Evolutionary conservation across 306 rosid species (phyloP).

Genomic region (Lotus japonicus): DNA sequence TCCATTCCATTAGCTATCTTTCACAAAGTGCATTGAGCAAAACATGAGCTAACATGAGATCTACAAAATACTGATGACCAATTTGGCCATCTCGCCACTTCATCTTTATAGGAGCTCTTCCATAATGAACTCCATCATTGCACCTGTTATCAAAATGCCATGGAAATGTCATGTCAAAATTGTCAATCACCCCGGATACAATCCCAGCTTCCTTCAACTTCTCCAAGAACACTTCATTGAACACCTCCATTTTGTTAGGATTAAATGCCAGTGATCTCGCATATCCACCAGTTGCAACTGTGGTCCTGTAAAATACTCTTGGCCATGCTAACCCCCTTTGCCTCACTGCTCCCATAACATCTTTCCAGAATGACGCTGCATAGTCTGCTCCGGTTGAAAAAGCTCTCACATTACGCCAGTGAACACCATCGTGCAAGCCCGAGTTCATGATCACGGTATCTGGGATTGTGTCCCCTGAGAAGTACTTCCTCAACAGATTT

Average conservation of each 20-base stretch:
- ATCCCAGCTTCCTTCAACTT: conserved; percentile 59
- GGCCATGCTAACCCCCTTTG: conserved; percentile 59
- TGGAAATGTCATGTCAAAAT: conserved; percentile 85
- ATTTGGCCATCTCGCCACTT: conserved; percentile 81
- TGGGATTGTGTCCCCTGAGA: conserved; percentile 63
- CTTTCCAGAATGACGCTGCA: conserved; percentile 83
- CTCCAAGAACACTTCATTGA: conserved; percentile 60
- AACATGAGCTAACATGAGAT: conserved; percentile 84
- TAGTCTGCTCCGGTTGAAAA: conserved; percentile 56
- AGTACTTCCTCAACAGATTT: conserved; percentile 51
- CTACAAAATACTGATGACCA: conserved; percentile 90
- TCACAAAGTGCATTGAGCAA: conserved; percentile 66
- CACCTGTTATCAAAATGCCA: conserved; percentile 90
- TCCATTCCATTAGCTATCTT: conserved; percentile 4
- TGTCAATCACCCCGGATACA: conserved; percentile 61
- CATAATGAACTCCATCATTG: conserved; percentile 87
- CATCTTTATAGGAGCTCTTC: conserved; percentile 66
- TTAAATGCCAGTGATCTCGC: conserved; percentile 71
- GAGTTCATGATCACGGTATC: conserved; percentile 84
- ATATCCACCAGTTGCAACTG: conserved; percentile 79
- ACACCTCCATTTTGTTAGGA: conserved; percentile 85
- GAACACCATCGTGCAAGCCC: conserved; percentile 75
- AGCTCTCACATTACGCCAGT: conserved; percentile 55
- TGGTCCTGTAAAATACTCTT: conserved; percentile 60
- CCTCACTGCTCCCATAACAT: conserved; percentile 43